Conservation (phyloP, 768 basidiomycete genomes). For the Cubamyces lactineus region DNA sequence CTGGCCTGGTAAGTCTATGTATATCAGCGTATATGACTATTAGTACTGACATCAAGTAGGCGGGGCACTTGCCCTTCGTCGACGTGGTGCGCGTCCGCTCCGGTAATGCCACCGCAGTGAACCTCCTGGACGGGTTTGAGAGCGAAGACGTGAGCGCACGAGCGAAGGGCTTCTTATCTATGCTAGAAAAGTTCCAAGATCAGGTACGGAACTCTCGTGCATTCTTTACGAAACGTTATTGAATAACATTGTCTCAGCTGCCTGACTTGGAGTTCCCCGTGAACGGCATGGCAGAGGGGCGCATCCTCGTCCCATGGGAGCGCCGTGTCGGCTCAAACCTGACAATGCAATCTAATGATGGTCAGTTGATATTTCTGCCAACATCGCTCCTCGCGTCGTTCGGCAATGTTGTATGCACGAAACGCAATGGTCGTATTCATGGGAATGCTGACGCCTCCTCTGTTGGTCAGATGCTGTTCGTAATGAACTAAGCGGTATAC, state of each 20-base stretch:
- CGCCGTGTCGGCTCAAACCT: constrained; percentile 73
- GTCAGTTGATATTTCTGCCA: constrained; percentile 8
- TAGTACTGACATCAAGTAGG: constrained; percentile 42
- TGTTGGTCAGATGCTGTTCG: constrained; percentile 47
- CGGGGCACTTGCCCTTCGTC: constrained; percentile 79
- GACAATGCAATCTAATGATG: constrained; percentile 41
- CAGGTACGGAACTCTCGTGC: constrained; percentile 44
- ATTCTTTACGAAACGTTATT: constrained; percentile 6
- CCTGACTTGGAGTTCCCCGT: constrained; percentile 96
- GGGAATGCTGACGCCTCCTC: neutral
- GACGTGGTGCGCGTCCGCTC: constrained; percentile 80
- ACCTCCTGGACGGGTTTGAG: constrained; percentile 57
- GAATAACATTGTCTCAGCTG: constrained; percentile 49
- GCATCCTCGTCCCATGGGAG: constrained; percentile 94
- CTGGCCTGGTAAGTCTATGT: constrained; percentile 51
- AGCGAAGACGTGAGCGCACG: constrained; percentile 76
- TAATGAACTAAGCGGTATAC: constrained; percentile 41
- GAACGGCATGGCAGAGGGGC: constrained; percentile 92
- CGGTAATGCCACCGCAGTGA: constrained; percentile 62
- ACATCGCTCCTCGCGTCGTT: no score
- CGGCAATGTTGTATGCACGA: no score
- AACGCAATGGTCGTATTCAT: no score
- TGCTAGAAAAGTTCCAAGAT: constrained; percentile 72
- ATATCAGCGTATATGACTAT: constrained; percentile 1
- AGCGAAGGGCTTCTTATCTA: constrained; percentile 73